phyloP scores from a whole-genome alignment of 305 asterid species.

The Salvia sclarea region DNA sequence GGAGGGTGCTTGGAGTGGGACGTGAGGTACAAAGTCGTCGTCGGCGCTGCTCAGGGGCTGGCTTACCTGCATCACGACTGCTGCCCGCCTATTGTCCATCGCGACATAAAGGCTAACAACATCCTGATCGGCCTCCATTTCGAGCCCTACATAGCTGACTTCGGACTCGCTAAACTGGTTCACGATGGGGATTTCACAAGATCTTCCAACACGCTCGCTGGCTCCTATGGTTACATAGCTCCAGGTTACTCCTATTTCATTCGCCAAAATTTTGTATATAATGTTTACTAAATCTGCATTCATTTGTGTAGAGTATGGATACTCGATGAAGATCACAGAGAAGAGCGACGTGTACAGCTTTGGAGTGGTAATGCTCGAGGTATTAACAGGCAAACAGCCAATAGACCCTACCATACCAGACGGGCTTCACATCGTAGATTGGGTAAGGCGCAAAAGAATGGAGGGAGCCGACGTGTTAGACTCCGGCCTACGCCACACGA shows the following conservation, averaged over 20 bases:
- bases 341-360: slow-evolving; percentile 84
- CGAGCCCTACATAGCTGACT: slow-evolving; percentile 86
- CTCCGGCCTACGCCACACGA: slow-evolving; percentile 42
- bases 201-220: slow-evolving; percentile 74
- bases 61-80: slow-evolving; percentile 87
- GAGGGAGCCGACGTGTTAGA: slow-evolving; percentile 50
- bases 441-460: slow-evolving; percentile 64
- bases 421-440: slow-evolving; percentile 79
- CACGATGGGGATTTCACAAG: slow-evolving; percentile 66
- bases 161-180: slow-evolving; percentile 78
- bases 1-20: slow-evolving; percentile 79
- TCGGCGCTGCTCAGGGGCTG: slow-evolving; percentile 82
- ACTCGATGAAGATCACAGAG: slow-evolving; percentile 75
- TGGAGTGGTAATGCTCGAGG: slow-evolving; percentile 81
- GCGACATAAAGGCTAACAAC: slow-evolving; percentile 86
- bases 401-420: slow-evolving; percentile 80
- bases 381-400: slow-evolving; percentile 77
- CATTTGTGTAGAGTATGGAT: slow-evolving; percentile 78
- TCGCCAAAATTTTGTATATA: neutral
- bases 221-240: slow-evolving; percentile 85
- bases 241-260: slow-evolving; percentile 53
- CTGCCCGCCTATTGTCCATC: slow-evolving; percentile 72
- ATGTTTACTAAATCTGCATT: too few species aligned
- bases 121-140: slow-evolving; percentile 72
- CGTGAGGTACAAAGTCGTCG: slow-evolving; percentile 59